Conservation (phyloP, 805 yeast genomes). For the Ogataea parapolymorpha region DNA sequence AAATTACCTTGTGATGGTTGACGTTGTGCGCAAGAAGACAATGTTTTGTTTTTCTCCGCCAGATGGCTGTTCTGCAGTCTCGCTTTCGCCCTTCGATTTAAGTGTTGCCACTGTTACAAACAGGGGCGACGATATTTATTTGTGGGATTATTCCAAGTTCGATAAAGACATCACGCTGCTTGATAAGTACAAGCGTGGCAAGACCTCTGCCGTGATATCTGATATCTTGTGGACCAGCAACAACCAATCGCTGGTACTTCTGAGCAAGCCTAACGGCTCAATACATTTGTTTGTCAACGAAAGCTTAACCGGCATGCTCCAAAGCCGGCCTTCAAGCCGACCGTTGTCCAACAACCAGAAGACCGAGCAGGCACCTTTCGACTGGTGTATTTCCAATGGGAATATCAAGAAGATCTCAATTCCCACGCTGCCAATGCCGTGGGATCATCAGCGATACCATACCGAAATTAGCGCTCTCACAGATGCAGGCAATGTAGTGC, state of each 20-base stretch:
- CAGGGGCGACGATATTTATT: conserved; percentile 60
- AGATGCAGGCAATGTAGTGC: conserved; percentile 23
- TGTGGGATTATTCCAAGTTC: conserved; percentile 59
- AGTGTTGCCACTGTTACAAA: conserved; percentile 49
- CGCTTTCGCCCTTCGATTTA: conserved; percentile 60
- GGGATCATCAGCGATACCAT: background rate
- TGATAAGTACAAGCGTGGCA: conserved; percentile 61
- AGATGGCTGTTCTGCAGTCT: conserved; percentile 57
- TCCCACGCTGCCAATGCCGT: background rate
- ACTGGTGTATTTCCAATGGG: conserved; percentile 46
- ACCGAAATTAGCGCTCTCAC: conserved; percentile 25
- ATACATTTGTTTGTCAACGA: conserved; percentile 60
- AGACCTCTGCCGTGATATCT: conserved; percentile 52
- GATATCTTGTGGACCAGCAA: conserved; percentile 52
- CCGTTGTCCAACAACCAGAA: background rate
- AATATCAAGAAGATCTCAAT: conserved; percentile 22
- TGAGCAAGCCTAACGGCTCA: conserved; percentile 54
- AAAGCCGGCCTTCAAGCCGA: conserved; percentile 2
- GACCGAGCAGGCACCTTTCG: conserved; percentile 6
- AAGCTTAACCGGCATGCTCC: conserved; percentile 18
- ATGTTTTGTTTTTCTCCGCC: conserved; percentile 52
- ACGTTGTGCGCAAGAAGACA: conserved; percentile 39
- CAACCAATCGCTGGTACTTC: conserved; percentile 44
- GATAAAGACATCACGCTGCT: conserved; percentile 49
- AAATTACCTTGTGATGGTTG: conserved; percentile 43